Evolutionary conservation across 2,329 filamentous ascomycete genomes (phyloP), one percentile per base, ranked within the genome.

Genomic region (Hymenotorrendiella dingleyae): DNA sequence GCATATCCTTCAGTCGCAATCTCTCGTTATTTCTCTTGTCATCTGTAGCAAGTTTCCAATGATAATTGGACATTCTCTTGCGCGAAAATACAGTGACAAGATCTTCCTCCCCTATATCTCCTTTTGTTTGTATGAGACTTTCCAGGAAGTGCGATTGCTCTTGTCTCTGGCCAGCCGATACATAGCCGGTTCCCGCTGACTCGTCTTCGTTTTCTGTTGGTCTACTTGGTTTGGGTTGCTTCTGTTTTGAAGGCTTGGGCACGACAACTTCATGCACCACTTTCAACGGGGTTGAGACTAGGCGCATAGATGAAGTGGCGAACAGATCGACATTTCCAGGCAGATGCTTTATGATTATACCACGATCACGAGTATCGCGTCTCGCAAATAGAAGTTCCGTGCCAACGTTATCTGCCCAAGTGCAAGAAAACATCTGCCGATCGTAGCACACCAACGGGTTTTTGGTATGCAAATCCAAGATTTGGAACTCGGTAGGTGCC

Each of bases 381-480:
- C 64, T 65, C 1, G 72, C 73, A 55, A 96, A 83, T 30, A 94
- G 76, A 50, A 90, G 68, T 53, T 94, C 87, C 0, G 89, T 94
- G 26, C 91, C 91, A 32, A 94, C 77, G 46, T 88, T 84, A 48
- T 86, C 80, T 9, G 79, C 76, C 91, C 91, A 97, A 34, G 78
- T 68, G 51, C 88, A 91, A 50, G 79, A 80, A 60, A 90, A 93
- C 17, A 94, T 69, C 48, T 82, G 78, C 22, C 84, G 85, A 45
- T 83, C 76, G 64, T 94, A 94, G 17, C 84, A 84, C 46, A 95
- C 73, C 21, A 95, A 68, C 0, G 91, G 91, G 36, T 85, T 83
- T 2, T 67, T 58, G 1, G 82, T 82, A 62, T 94, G 84, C 3
- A 96, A 72, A 21, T 87, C 88, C n/a, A 93, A 70, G 38, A 96